Evolutionary conservation across 306 rosid genomes (phyloP), one percentile per base, ranked within the genome.

Genomic region (Quercus agrifolia): DNA sequence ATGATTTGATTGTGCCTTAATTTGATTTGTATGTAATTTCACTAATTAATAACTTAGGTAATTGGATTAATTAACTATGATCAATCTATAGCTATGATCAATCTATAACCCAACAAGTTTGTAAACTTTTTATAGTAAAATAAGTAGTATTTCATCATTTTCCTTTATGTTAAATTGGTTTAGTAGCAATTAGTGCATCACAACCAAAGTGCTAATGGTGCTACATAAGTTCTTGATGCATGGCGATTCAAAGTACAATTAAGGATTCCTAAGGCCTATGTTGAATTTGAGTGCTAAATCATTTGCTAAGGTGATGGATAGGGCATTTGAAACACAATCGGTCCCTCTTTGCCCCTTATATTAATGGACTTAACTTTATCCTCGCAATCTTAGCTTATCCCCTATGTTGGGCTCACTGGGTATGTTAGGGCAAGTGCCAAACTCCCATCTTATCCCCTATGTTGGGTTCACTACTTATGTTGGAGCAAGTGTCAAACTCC

Each of bases 391-490:
- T 92, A 92, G 10, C 19, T 90, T 1, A 33, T 94, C 64, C 97
- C 99, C 73, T 94, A 94, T 77, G 91, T 92, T 85, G 98, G 97
- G 15, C 98, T 94, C 71, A 87, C 95, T 14, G 97, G 94, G 19
- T 92, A 94, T 83, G 98, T 92, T 69, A 95, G 97, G 41, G 52
- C 97, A 38, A 91, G 67, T 75, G 93, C 97, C 3, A 77, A 30
- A 41, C 90, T 92, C 92, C 72, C 90, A 92, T 10, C 19, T 91
- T 2, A 33, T 94, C 66, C 99, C 99, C 70, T 94, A 94, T 77
- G 91, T 92, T 85, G 98, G 97, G 12, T 97, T 94, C 73, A 91
- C 98, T 11, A 97, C 94, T 13, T 92, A 94, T 83, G 98, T 91
- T 69, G 97, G 97, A 55, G 52, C 97, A 38, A 91, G 67, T 75